Evolutionary conservation across 169 alveolate species (phyloP).

Genomic region (Eimeria brunetti): DNA sequence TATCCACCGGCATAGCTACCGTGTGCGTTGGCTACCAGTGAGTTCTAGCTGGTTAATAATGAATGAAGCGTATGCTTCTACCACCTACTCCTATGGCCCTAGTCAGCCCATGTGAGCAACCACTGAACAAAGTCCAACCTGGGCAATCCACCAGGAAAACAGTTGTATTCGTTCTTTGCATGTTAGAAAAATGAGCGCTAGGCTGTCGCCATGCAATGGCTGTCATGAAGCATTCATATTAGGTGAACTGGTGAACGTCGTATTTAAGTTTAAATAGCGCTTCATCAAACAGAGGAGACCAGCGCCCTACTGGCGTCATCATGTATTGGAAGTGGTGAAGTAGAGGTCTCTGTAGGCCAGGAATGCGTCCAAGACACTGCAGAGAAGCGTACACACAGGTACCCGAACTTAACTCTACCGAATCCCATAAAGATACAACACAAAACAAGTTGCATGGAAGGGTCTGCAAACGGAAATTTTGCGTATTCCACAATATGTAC

Average conservation of each 20-base stretch:
- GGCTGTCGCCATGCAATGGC: not conserved
- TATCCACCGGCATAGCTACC: not conserved
- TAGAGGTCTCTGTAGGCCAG: constrained; percentile 49
- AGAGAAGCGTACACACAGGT: not conserved
- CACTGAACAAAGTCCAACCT: not conserved
- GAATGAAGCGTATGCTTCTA: not conserved
- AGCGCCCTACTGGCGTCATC: not conserved
- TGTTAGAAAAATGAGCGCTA: not conserved
- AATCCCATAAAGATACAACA: not conserved
- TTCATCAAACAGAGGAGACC: not conserved
- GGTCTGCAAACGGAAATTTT: not conserved
- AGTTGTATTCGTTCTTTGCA: not conserved
- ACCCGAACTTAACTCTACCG: not conserved
- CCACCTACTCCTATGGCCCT: not conserved
- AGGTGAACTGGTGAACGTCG: too few relatives aligned
- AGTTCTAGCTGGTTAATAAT: not conserved
- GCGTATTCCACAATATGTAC: not conserved
- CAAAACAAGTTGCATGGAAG: not conserved
- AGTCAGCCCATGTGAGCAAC: not conserved
- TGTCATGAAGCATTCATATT: not conserved
- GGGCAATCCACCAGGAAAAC: not conserved
- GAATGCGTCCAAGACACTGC: constrained; percentile 65
- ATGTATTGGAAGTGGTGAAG: constrained; percentile 67
- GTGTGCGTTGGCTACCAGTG: not conserved
- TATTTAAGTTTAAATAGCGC: not conserved